Evolutionary conservation across 1,284 basidiomycete species (phyloP), one percentile per base, ranked within the genome.

Genomic region (Ceratobasidium sp.): DNA sequence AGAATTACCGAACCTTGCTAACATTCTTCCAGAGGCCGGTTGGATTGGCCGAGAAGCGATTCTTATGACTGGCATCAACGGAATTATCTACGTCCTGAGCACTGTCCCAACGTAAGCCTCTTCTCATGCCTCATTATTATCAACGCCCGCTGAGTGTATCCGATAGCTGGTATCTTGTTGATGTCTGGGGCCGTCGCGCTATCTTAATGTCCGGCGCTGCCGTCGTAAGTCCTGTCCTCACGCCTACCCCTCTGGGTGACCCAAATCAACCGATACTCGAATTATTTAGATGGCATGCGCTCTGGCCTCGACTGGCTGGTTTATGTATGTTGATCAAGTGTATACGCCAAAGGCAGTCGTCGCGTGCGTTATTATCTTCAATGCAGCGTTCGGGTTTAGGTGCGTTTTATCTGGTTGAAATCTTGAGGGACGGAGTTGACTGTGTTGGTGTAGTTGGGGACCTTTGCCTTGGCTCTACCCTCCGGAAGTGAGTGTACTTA

Each of bases 31-130:
- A 95, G 92, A 93, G 85, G 96, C 96, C 56, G 97, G 97, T 54
- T 99, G 97, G 96, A 88, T 98, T 75, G 97, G 97, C n/a, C 88
- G 96, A 65, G 91, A 98, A 79, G 97, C 97, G 3, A 90, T 99
- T 77, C 86, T 98, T 24, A 99, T 99, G 97, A 96, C 96, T 0
- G 97, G 96, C 7, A 94, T 98, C 81, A 98, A 98, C 80, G 89
- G 92, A 8, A 84, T 96, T 74, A 93, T 96, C 78, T 98, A 98
- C 81, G 82, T 96, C 22, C 83, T 92, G 27, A 92, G 91, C 78
- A 94, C 94, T 2, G 83, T 96, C 59, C 93, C 93, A 22, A 90
- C 93, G 90, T 94, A 76, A 77, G 90, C 85, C 61, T 49, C 74
- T 22, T 19, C 16, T n/a, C 49, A 62, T 46, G 53, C 53, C 76